Evolutionary conservation across 2,329 filamentous ascomycete species (phyloP).

Genomic region (Calonectria fujianensis): DNA sequence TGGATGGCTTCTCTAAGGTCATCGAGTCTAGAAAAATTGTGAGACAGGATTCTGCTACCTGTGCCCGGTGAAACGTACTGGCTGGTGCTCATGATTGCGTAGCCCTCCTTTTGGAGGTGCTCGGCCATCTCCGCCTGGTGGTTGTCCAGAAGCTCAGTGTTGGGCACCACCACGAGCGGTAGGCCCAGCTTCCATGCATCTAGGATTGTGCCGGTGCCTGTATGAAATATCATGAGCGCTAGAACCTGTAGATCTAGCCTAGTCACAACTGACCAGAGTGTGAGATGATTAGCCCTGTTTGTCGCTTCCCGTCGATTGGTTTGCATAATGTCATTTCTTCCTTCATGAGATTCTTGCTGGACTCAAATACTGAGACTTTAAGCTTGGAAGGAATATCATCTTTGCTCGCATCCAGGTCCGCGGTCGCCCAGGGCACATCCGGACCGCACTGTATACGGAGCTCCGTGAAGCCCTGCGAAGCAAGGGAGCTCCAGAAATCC

Average conservation of each 20-base stretch:
- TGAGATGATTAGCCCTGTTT: constrained; percentile 85
- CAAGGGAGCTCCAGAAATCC: constrained; percentile 78
- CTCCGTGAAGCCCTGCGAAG: constrained; percentile 77
- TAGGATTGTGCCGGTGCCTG: constrained; percentile 92
- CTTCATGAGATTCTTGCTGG: constrained; percentile 58
- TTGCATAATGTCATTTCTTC: constrained; percentile 74
- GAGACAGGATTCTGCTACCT: neutral
- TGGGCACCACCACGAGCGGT: constrained; percentile 92
- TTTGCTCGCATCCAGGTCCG: constrained; percentile 44
- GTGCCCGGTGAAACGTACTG: constrained; percentile 69
- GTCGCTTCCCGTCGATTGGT: constrained; percentile 65
- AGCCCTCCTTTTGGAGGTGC: constrained; percentile 83
- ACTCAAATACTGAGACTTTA: constrained; percentile 57
- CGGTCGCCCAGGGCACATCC: constrained; percentile 67
- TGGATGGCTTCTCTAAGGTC: constrained; percentile 61
- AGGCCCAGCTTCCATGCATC: constrained; percentile 84
- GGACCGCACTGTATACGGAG: constrained; percentile 89
- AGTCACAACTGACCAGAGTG: constrained; percentile 82
- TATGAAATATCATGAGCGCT: constrained; percentile 36
- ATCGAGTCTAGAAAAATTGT: constrained; percentile 48
- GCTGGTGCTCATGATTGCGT: constrained; percentile 82
- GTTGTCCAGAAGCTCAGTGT: constrained; percentile 87
- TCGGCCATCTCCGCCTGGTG: constrained; percentile 92
- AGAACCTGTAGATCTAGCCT: neutral
- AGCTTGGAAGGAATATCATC: constrained; percentile 54